Conservation (phyloP, 2,329 filamentous ascomycete species). For the Pseudogymnoascus sp. region DNA sequence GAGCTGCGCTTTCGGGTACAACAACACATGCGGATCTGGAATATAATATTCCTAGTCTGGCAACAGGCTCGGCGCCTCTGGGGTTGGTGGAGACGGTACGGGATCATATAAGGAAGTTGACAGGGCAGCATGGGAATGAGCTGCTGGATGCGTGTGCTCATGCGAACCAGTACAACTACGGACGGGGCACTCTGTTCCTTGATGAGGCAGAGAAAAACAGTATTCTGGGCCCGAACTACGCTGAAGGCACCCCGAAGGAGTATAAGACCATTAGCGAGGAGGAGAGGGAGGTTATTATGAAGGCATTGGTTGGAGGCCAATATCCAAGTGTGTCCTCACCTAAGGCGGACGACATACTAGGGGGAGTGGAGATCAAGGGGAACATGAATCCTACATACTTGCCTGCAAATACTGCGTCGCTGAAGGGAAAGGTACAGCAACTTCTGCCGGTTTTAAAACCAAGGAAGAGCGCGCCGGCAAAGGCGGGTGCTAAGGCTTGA, state of each 20-base stretch:
- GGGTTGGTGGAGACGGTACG: constrained; percentile 22
- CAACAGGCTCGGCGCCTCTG: constrained; percentile 16
- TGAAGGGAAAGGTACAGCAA: constrained; percentile 25
- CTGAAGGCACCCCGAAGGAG: not conserved
- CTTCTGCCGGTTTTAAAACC: constrained; percentile 20
- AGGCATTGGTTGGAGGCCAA: constrained; percentile 26
- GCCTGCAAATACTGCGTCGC: constrained; percentile 21
- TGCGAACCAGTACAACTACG: constrained; percentile 2
- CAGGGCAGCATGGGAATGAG: constrained; percentile 13
- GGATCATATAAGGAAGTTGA: constrained; percentile 24
- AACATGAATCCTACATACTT: constrained; percentile 29
- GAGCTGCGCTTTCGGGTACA: constrained; percentile 21
- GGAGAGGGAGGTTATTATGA: constrained; percentile 7
- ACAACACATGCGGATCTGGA: constrained; percentile 21
- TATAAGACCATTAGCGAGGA: not conserved
- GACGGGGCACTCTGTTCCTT: constrained; percentile 6
- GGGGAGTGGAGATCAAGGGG: constrained; percentile 20
- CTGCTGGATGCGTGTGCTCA: not conserved
- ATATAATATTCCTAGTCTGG: constrained; percentile 20
- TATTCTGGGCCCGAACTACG: not conserved
- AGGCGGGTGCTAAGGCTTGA: not conserved
- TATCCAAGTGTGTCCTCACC: constrained; percentile 21
- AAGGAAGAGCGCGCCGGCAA: not conserved
- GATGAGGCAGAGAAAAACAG: constrained; percentile 11
- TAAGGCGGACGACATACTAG: constrained; percentile 19